phyloP scores from a whole-genome alignment of 805 yeast genomes.

The Lachancea quebecensis region DNA sequence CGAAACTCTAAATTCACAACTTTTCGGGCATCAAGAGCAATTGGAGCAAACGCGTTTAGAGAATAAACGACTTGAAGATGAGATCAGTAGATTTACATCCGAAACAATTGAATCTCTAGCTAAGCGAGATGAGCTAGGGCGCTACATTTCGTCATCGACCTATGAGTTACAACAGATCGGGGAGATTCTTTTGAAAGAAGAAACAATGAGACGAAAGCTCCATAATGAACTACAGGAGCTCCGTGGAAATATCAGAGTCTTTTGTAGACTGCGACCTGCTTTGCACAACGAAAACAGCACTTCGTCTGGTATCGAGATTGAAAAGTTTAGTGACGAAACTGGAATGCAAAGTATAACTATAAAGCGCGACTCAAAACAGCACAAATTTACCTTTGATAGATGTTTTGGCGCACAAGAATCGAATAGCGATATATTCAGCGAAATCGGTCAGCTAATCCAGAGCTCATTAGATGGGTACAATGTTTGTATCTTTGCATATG shows the following conservation, averaged over 20 bases:
- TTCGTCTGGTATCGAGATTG: constrained; percentile 28
- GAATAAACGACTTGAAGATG: constrained; percentile 21
- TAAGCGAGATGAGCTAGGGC: constrained; percentile 18
- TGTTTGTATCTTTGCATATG: constrained; percentile 93
- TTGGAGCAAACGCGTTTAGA: constrained; percentile 21
- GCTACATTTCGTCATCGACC: constrained; percentile 26
- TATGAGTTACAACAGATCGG: constrained; percentile 29
- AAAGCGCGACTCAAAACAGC: constrained; percentile 11
- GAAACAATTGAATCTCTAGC: constrained; percentile 10
- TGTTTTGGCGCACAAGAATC: constrained; percentile 52
- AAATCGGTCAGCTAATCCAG: constrained; percentile 78
- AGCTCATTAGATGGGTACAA: constrained; percentile 82
- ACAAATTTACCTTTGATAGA: constrained; percentile 63
- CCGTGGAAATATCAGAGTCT: constrained; percentile 88
- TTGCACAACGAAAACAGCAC: constrained; percentile 18
- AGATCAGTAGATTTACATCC: constrained; percentile 18
- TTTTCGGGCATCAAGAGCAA: constrained; percentile 18
- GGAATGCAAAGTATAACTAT: constrained; percentile 26
- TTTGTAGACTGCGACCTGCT: constrained; percentile 75
- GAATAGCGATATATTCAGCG: constrained; percentile 69
- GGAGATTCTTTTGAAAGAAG: constrained; percentile 41
- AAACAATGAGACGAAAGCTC: constrained; percentile 49
- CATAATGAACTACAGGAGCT: constrained; percentile 78
- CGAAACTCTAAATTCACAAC: constrained; percentile 10
- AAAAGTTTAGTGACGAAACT: constrained; percentile 21